Conservation (phyloP, 805 yeast species). For the Suhomyces xylopsoci region DNA sequence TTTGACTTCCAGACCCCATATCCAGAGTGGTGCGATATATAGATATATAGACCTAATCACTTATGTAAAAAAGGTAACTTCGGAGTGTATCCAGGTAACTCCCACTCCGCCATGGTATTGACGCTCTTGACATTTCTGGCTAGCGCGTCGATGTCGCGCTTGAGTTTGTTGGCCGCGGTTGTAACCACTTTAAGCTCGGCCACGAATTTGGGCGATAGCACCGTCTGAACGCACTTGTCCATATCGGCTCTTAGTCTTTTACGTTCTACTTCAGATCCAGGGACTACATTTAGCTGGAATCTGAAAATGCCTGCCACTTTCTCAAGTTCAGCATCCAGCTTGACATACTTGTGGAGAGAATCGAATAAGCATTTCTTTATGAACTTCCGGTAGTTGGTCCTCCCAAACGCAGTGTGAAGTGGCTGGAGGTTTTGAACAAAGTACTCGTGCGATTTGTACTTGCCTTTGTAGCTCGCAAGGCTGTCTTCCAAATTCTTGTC, state of each 20-base stretch:
- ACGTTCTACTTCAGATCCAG: conserved; percentile 17
- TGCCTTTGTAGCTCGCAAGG: conserved; percentile 27
- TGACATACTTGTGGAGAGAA: conserved; percentile 5
- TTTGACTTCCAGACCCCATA: conserved; percentile 40
- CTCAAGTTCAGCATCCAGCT: conserved; percentile 2
- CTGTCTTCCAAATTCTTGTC: conserved; percentile 18
- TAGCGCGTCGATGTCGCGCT: conserved; percentile 1
- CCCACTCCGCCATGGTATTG: conserved; percentile 10
- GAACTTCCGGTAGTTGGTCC: conserved; percentile 24
- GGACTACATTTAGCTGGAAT: conserved; percentile 18
- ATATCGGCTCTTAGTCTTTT: conserved; percentile 7
- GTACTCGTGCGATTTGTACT: conserved; percentile 16
- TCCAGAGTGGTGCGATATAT: conserved; percentile 48
- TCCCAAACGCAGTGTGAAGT: conserved; percentile 29
- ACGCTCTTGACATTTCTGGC: not conserved
- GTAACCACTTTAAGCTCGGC: not conserved
- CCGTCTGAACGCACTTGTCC: conserved; percentile 9
- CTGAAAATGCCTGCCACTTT: conserved; percentile 25
- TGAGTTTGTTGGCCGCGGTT: not conserved
- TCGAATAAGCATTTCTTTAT: conserved; percentile 9
- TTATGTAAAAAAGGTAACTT: conserved; percentile 23
- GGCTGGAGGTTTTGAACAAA: conserved; percentile 28
- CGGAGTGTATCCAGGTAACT: conserved; percentile 16
- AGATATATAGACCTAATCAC: not conserved
- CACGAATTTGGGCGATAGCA: not conserved